Base-by-base conservation (phyloP, 2,329 filamentous ascomycete genomes). In the Aspergillus fischeri region DNA sequence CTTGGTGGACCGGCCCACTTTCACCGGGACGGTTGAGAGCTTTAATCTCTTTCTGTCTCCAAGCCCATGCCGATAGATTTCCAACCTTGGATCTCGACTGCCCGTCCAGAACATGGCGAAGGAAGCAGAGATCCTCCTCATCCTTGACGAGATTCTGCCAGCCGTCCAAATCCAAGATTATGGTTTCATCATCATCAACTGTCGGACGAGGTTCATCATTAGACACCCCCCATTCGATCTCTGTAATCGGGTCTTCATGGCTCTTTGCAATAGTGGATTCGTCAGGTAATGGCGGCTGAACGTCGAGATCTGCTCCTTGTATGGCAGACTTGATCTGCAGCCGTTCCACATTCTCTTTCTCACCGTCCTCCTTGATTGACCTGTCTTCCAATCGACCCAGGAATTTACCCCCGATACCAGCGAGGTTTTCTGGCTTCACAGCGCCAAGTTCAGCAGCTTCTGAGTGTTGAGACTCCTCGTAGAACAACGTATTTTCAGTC, bases 41-140 rank as follows among this genome's bases (percentile, higher is more conserved):
- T 71, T 90, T 90, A 75, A 89, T 85, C 64, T 88, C 83, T 65
- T 89, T 88, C 67, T 90, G 86, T 66, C 85, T 86, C 83, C 85
- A 89, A 4, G 86, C 83, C 86, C 86, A 90, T 32, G 83, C 78
- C 52, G 82, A 78, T 35, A 83, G 75, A 68, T 87, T 83, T 38
- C 80, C 80, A 55, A 89, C 74, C 25, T 79, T 75, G 35, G 80
- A 79, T 28, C 77, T 68, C 11, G 74, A 58, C 42, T 79, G 73
- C 2, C 77, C 73, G 9, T 76, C 71, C 51, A 89, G 70, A 1
- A 81, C 79, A 45, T 80, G 73, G 56, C 77, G 77, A 47, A 88
- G 80, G 63, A 82, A 81, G 17, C 73, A 75, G 41, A 89, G 73
- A 66, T 89, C 85, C 70, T 90, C 87, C 4, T 86, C 81, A 62